phyloP scores from a whole-genome alignment of 2,329 filamentous ascomycete species.

The Fonsecaea monophora region DNA sequence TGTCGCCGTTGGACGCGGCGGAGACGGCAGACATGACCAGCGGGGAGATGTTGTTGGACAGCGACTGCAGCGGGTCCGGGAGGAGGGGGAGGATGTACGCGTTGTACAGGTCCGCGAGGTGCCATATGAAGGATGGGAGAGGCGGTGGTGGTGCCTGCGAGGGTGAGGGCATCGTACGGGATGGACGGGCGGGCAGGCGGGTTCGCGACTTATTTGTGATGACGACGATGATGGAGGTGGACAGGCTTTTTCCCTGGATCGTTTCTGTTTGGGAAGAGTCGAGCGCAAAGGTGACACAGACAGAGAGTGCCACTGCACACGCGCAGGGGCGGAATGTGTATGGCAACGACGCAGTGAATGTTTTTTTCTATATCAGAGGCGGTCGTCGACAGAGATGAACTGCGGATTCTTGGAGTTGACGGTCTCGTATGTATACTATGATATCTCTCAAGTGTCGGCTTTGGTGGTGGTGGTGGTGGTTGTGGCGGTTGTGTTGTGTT shows the following conservation, averaged over 20 bases:
- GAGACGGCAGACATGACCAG: conserved; percentile 47
- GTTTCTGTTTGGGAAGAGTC: too few species aligned
- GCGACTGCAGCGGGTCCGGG: conserved; percentile 35
- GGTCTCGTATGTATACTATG: too few species aligned
- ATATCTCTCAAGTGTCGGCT: background rate
- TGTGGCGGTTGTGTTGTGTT: background rate
- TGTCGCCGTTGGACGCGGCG: conserved; percentile 29
- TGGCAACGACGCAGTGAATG: too few species aligned
- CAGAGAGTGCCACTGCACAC: background rate
- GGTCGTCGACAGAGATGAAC: background rate
- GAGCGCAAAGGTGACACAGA: too few species aligned
- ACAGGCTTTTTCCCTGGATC: too few species aligned
- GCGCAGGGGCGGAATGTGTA: background rate
- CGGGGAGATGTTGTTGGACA: conserved; percentile 34
- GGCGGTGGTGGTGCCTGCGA: conserved; percentile 10
- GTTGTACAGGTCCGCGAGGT: conserved; percentile 39
- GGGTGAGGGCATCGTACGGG: background rate
- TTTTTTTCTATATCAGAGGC: background rate
- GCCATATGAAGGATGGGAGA: conserved; percentile 35
- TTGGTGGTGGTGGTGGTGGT: background rate
- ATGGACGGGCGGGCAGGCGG: background rate
- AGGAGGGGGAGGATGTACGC: conserved; percentile 41
- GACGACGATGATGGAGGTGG: too few species aligned
- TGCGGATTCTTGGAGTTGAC: background rate
- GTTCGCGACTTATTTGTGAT: too few species aligned